Evolutionary conservation across 345 rosid genomes (phyloP).

Genomic region (Schrenkiella parvula): DNA sequence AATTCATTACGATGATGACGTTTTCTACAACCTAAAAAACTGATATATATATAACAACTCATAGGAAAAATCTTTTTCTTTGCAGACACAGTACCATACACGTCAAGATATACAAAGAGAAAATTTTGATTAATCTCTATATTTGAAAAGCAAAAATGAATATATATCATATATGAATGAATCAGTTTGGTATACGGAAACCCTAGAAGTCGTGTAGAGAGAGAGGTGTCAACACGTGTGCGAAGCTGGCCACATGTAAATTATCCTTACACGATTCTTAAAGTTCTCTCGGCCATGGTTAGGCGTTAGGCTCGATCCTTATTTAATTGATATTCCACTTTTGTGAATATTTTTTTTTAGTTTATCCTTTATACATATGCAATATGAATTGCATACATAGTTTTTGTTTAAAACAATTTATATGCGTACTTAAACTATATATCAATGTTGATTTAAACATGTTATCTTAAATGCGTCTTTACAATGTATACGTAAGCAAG

Average conservation of each 20-base stretch:
- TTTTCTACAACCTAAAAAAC: no score
- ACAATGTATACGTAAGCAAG: not conserved
- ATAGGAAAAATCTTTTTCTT: constrained; percentile 6
- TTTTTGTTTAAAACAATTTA: not conserved
- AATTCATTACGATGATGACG: not conserved
- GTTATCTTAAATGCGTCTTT: not conserved
- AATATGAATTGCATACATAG: not conserved
- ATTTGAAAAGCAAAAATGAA: not conserved
- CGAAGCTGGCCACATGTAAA: constrained; percentile 26
- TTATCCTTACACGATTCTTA: constrained; percentile 2
- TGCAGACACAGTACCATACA: not conserved
- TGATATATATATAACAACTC: no score
- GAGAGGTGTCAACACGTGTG: constrained; percentile 14
- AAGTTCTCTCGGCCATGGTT: constrained; percentile 10
- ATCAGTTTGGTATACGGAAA: constrained; percentile 28
- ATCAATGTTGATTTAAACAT: not conserved
- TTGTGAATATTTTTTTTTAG: not conserved
- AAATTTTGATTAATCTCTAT: not conserved
- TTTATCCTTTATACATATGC: not conserved
- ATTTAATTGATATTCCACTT: not conserved
- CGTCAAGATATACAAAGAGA: constrained; percentile 8
- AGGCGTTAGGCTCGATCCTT: constrained; percentile 21
- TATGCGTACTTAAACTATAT: not conserved
- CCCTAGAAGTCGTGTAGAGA: constrained; percentile 31
- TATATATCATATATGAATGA: not conserved